These are phyloP conservation scores for Funneliformis mosseae DNA, from an alignment of 192 early-diverging fungal species.

Conservation along the genomic window DNA sequence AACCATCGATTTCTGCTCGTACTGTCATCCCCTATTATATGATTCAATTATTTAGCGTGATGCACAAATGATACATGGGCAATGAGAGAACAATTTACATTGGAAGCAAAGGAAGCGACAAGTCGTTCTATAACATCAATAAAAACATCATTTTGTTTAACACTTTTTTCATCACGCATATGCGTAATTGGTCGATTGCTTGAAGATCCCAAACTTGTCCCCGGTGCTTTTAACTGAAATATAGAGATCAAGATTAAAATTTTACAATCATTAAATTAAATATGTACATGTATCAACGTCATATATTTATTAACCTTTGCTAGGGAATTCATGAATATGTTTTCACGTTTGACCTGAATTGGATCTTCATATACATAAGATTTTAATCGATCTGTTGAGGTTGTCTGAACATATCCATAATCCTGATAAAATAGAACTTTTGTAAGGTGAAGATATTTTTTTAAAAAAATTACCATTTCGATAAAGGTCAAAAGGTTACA, in stretches of 20 bases:
- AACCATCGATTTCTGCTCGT: constrained; percentile 22
- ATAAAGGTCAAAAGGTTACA: background rate
- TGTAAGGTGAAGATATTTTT: background rate
- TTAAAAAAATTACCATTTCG: background rate
- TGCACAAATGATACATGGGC: no score
- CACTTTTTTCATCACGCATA: background rate
- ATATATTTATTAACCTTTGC: background rate
- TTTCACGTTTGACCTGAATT: background rate
- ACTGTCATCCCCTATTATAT: constrained; percentile 32
- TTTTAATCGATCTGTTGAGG: constrained; percentile 25
- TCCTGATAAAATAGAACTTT: constrained; percentile 6
- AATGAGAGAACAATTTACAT: background rate
- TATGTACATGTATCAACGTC: no score
- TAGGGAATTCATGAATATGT: constrained; percentile 13
- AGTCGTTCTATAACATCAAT: constrained; percentile 30
- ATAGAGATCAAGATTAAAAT: background rate
- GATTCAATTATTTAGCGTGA: no score
- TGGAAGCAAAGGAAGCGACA: constrained; percentile 13
- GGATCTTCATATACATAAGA: constrained; percentile 29
- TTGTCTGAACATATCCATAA: constrained; percentile 34
- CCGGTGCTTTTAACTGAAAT: constrained; percentile 1
- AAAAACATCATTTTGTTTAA: constrained; percentile 21
- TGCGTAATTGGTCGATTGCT: constrained; percentile 1
- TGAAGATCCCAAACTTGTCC: background rate
- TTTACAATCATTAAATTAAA: background rate